Evolutionary conservation across 2,329 filamentous ascomycete genomes (phyloP).

Genomic region (Fusarium pseudograminearum): DNA sequence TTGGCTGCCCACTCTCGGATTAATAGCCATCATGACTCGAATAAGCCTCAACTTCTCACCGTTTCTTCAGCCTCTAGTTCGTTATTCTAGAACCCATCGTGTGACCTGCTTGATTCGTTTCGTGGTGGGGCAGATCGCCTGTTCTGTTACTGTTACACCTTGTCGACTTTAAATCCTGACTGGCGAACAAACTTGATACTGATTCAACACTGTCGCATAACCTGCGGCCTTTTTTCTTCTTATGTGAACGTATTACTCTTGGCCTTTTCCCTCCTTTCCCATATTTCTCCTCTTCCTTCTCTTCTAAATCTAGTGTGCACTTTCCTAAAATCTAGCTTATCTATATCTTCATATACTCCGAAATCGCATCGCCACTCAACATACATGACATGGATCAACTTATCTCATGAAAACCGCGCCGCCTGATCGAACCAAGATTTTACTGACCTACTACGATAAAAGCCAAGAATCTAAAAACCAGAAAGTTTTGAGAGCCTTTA

Average conservation of each 20-base stretch:
- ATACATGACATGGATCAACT: constrained; percentile 31
- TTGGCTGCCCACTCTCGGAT: too few relatives aligned
- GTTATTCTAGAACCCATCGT: constrained; percentile 32
- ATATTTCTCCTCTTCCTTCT: not conserved
- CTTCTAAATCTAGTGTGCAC: not conserved
- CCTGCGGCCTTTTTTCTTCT: constrained; percentile 17
- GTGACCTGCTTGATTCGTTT: constrained; percentile 41
- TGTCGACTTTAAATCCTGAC: constrained; percentile 30
- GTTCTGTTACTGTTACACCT: constrained; percentile 38
- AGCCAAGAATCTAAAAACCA: not conserved
- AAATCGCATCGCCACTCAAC: constrained; percentile 30
- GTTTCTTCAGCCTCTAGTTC: constrained; percentile 23
- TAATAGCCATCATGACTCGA: not conserved
- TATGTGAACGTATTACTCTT: not conserved
- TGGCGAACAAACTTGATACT: constrained; percentile 28
- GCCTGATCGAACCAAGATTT: constrained; percentile 3
- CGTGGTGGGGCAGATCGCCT: constrained; percentile 38
- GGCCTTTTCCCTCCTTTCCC: too few relatives aligned
- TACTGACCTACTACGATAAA: not conserved
- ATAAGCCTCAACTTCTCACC: constrained; percentile 22
- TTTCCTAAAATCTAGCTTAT: constrained; percentile 14
- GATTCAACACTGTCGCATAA: constrained; percentile 5
- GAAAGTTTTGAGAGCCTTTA: rapidly evolving
- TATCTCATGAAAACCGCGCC: constrained; percentile 32
- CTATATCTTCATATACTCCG: constrained; percentile 16